phyloP scores from a whole-genome alignment of 495 filamentous ascomycete genomes.

The Cercophora newfieldiana region DNA sequence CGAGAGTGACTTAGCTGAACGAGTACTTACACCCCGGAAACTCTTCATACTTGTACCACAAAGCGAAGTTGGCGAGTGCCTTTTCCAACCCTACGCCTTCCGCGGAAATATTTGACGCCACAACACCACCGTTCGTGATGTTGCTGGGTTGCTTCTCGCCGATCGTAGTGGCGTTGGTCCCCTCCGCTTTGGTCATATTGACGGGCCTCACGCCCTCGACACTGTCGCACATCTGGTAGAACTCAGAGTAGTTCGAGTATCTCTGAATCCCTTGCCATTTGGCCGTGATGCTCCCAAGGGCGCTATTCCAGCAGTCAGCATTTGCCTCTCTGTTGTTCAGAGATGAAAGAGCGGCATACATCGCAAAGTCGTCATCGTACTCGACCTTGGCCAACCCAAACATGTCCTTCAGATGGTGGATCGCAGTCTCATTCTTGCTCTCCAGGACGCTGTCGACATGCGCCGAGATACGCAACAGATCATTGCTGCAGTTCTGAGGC shows the following conservation, averaged over 20 bases:
- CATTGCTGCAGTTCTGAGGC: slow-evolving; percentile 61
- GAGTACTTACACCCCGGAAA: slow-evolving; percentile 51
- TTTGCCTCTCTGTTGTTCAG: background rate
- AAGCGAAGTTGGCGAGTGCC: slow-evolving; percentile 55
- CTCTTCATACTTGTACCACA: slow-evolving; percentile 49
- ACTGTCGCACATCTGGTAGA: slow-evolving; percentile 55
- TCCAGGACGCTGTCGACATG: slow-evolving; percentile 53
- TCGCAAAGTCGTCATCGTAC: slow-evolving; percentile 59
- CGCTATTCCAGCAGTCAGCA: slow-evolving; percentile 18
- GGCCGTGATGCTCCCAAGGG: slow-evolving; percentile 50
- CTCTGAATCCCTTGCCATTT: slow-evolving; percentile 57
- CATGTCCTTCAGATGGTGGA: slow-evolving; percentile 51
- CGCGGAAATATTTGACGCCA: slow-evolving; percentile 13
- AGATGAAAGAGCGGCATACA: slow-evolving; percentile 27
- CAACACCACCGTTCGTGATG: slow-evolving; percentile 17
- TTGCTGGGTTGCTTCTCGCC: slow-evolving; percentile 20
- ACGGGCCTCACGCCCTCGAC: slow-evolving; percentile 34
- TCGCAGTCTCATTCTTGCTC: slow-evolving; percentile 41
- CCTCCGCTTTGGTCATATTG: background rate
- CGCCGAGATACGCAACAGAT: slow-evolving; percentile 55
- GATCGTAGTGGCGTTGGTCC: background rate
- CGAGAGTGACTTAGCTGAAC: no score
- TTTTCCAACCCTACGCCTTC: slow-evolving; percentile 56
- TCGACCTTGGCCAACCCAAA: slow-evolving; percentile 57
- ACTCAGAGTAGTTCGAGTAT: slow-evolving; percentile 48